Evolutionary conservation across 495 filamentous ascomycete species (phyloP).

Genomic region (Physcia stellaris): DNA sequence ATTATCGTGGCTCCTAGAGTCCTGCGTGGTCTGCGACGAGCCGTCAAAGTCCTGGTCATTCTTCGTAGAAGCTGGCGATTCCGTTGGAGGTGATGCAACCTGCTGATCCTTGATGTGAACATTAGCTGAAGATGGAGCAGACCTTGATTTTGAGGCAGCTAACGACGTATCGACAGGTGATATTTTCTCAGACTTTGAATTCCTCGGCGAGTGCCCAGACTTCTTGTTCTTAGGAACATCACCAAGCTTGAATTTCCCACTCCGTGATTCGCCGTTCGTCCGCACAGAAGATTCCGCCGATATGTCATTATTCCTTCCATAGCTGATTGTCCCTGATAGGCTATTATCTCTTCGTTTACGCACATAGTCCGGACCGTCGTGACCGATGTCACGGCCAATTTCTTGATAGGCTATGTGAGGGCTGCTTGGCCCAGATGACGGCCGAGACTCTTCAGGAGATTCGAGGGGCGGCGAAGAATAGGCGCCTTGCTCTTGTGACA

Average conservation of each 20-base stretch:
- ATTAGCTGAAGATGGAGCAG: conserved; percentile 14
- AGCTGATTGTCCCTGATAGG: too few relatives aligned
- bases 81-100: conserved; percentile 15
- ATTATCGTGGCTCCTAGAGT: conserved; percentile 27
- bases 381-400: conserved; percentile 48
- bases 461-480: conserved; percentile 25
- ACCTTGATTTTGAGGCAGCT: conserved; percentile 21
- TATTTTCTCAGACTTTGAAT: conserved; percentile 42
- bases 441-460: conserved; percentile 14
- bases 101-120: conserved; percentile 20
- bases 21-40: conserved; percentile 25
- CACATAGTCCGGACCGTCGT: background rate
- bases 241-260: conserved; percentile 58
- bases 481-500: conserved; percentile 19
- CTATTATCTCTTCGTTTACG: background rate
- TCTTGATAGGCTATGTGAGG: conserved; percentile 90
- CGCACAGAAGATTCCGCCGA: conserved; percentile 4
- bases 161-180: conserved; percentile 21
- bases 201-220: conserved; percentile 43
- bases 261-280: conserved; percentile 12
- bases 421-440: conserved; percentile 30
- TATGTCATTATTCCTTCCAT: too few relatives aligned
- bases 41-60: conserved; percentile 15
- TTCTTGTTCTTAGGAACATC: conserved; percentile 60
- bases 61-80: conserved; percentile 13